Percentiles rank a stretch among this genome's conserved stretches.
phyloP scores from a whole-genome alignment of 371 early-diverging fungal genomes.

The Smittium culicis region DNA sequence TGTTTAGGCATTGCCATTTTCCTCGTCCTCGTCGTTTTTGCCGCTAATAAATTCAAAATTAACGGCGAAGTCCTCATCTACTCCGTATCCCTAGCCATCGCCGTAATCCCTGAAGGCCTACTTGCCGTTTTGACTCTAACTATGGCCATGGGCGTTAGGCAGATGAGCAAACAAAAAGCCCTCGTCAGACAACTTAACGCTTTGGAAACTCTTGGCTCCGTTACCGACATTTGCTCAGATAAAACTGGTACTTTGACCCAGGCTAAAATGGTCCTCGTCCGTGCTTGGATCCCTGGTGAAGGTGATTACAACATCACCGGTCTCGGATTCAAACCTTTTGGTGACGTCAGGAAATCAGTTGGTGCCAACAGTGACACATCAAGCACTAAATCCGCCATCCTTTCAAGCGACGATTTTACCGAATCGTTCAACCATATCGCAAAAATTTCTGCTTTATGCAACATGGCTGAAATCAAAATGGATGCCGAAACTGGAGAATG shows the following conservation, averaged over 20 bases:
- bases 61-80: conserved; percentile 45
- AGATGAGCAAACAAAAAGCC: conserved; percentile 75
- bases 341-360: conserved; percentile 35
- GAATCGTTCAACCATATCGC: conserved; percentile 29
- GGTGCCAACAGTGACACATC: conserved; percentile 1
- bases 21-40: conserved; percentile 57
- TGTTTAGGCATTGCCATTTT: conserved; percentile 51
- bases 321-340: conserved; percentile 48
- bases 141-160: conserved; percentile 78
- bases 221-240: conserved; percentile 86
- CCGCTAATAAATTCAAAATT: conserved; percentile 42
- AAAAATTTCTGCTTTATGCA: conserved; percentile 48
- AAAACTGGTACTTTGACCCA: conserved; percentile 68
- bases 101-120: conserved; percentile 91
- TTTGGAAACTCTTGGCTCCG: conserved; percentile 79
- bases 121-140: conserved; percentile 79
- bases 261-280: conserved; percentile 56
- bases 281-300: conserved; percentile 50
- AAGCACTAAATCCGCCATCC: conserved; percentile 11
- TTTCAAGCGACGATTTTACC: conserved; percentile 20
- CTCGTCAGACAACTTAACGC: conserved; percentile 78
- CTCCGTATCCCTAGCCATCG: conserved; percentile 73
- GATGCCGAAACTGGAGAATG: conserved; percentile 45
- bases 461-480: conserved; percentile 51
- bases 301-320: conserved; percentile 46